Base-by-base conservation (phyloP, 208 protist genomes). In the Giardia muris region DNA sequence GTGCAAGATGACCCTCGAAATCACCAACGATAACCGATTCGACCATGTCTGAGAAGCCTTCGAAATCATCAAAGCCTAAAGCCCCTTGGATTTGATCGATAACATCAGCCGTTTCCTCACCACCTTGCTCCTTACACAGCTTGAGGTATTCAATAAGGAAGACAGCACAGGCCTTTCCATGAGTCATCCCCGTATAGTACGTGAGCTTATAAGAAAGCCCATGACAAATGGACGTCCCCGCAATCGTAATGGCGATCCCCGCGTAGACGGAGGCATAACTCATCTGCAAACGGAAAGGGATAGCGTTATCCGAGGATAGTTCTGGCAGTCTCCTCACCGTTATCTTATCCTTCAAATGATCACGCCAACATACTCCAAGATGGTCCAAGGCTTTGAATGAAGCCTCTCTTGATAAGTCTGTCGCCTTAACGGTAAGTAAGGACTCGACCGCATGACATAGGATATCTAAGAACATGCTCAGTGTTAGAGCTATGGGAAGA, bases 401-500 rank as follows among this genome's bases (percentile, higher is more conserved):
- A 19, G 86, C 42, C 45, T 10, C 42, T 45, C 4, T 4, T 45
- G 42, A 10, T 4, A 46, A 4, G 3, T 10, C 22, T 46, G 86
- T 89, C 45, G 10, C 1, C n/a, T 90, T 90, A 90, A 90, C 44
- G 2, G 2, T 47, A 22, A 90, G 43, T 10, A 2, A n/a, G 1
- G 87, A 3, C n/a, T 90, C 87, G 48, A 47, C 45, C 1, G 87
- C 87, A 47, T 90, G 87, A 90, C 87, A 90, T 39, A 47, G 45
- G 10, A 90, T 90, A 47, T 90, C 87, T 1, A 3, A 47, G 43
- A 47, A 47, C 44, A 47, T 90, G 4, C 42, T 47, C 43, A 47
- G 2, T 2, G 45, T 2, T 90, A 67, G 87, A 2, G n/a, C 43
- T 47, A 1, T 45, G 2, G 1, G 10, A 0, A 90, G 43, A 90